Base-by-base conservation (phyloP, 306 rosid genomes). In the Vigna reflexopilosa region DNA sequence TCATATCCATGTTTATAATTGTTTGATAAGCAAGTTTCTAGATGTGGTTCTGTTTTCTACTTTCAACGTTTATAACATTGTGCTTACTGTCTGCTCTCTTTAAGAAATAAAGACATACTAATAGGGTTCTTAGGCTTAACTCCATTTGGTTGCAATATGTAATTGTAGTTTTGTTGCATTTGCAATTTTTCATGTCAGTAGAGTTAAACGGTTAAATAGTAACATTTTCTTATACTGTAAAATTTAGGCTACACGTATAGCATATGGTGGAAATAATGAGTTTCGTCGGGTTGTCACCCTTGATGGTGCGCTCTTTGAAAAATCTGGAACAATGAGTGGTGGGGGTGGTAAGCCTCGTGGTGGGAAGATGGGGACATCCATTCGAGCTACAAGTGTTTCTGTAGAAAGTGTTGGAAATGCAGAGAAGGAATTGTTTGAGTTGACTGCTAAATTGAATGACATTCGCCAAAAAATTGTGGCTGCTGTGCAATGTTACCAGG, bases 281-380 rank as follows among this genome's bases (percentile, higher is more conserved):
- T 95, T 91, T 78, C 86, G 89, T 47, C 90, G 97, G 49, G 98
- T 95, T 64, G 98, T 95, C 70, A 95, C 98, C 49, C 90, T 92
- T 88, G 98, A 91, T 68, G 98, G 98, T 69, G 93, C 93, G 30
- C 89, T 95, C 62, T 88, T 95, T 66, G 98, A 95, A 86, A 87
- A 78, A 76, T 88, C 98, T 73, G 98, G 98, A 77, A 92, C 98
- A 56, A 95, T 92, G 96, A 92, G 93, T 85, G 98, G 98, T 50
- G 98, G 98, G 45, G 98, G 98, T 9, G 69, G 74, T 84, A 95
- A 87, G 86, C 98, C 98, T 11, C 93, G 93, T 52, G 97, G 98
- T 83, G 98, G 98, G 70, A 92, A 88, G 88, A 95, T 95, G 90
- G 93, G 98, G 57, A 92, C 98, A 54, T 92, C 97, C 67, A 77